These are phyloP conservation scores for Lasiodiplodia gonubiensis DNA, from an alignment of 2,329 filamentous ascomycete genomes.

Conservation along the genomic window DNA sequence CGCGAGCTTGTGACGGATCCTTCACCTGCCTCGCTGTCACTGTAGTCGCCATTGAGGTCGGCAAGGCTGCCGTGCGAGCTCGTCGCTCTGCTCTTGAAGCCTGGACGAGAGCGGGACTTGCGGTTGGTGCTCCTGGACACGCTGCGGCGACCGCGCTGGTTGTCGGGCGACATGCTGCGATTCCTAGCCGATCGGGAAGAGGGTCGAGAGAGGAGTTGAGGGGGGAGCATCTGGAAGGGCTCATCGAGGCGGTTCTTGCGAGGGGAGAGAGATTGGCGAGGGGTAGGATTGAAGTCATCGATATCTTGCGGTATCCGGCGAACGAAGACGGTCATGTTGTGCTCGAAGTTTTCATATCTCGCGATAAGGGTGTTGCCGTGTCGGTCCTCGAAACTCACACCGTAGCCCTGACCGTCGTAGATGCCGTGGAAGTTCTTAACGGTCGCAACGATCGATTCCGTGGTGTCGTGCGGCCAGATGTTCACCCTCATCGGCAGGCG, in stretches of 20 bases:
- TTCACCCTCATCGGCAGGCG: conserved; percentile 85
- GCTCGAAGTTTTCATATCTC: conserved; percentile 90
- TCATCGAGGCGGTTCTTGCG: conserved; percentile 66
- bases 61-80: conserved; percentile 63
- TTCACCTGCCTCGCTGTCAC: conserved; percentile 82
- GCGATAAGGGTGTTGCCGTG: conserved; percentile 90
- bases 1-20: conserved; percentile 74
- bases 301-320: conserved; percentile 70
- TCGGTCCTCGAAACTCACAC: conserved; percentile 94
- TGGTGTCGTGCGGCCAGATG: conserved; percentile 94
- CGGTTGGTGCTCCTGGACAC: conserved; percentile 71
- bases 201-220: conserved; percentile 69
- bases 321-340: conserved; percentile 93
- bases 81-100: conserved; percentile 69
- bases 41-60: conserved; percentile 77
- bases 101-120: conserved; percentile 65
- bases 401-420: conserved; percentile 68
- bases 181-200: conserved; percentile 73
- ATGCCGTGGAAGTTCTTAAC: conserved; percentile 99
- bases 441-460: conserved; percentile 95
- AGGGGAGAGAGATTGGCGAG: conserved; percentile 56
- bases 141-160: conserved; percentile 74
- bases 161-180: conserved; percentile 78
- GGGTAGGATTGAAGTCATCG: conserved; percentile 53
- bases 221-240: conserved; percentile 68